A percentile compares a stretch with the other conserved stretches of the same genome.
Evolutionary conservation across 2,329 filamentous ascomycete species (phyloP).

Genomic region (Cladorrhinum sp.): DNA sequence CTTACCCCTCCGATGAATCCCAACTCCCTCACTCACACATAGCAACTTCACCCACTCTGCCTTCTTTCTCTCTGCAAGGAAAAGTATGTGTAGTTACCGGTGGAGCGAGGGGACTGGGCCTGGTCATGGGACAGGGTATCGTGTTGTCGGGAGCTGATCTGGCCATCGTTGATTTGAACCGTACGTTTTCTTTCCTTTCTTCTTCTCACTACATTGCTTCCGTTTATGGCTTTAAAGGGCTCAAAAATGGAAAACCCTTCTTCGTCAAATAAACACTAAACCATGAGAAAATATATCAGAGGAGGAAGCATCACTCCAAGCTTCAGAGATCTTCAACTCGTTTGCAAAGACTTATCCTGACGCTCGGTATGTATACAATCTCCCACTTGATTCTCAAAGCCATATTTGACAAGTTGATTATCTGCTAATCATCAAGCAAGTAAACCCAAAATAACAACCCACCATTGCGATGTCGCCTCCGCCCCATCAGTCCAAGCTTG

Average conservation of each 20-base stretch:
- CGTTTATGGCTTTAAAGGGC: background rate
- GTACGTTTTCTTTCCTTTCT: slow-evolving; percentile 49
- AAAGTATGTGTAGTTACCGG: slow-evolving; percentile 85
- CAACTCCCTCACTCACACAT: slow-evolving; percentile 69
- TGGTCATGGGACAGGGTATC: slow-evolving; percentile 87
- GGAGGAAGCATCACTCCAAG: slow-evolving; percentile 79
- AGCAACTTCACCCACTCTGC: slow-evolving; percentile 68
- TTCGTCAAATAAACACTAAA: too few relatives aligned
- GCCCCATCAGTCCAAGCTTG: slow-evolving; percentile 73
- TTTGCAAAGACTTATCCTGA: slow-evolving; percentile 80
- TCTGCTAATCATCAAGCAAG: slow-evolving; percentile 36
- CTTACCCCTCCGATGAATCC: slow-evolving; percentile 68
- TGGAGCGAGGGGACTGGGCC: slow-evolving; percentile 80
- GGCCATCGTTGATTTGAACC: slow-evolving; percentile 91
- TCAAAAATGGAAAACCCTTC: too few relatives aligned
- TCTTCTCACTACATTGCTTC: background rate
- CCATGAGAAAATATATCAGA: too few relatives aligned
- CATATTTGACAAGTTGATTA: too few relatives aligned
- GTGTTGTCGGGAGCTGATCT: slow-evolving; percentile 85
- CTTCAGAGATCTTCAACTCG: slow-evolving; percentile 66
- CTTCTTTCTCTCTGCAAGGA: slow-evolving; percentile 81
- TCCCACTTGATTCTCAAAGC: background rate
- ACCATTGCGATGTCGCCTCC: slow-evolving; percentile 83
- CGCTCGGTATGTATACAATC: slow-evolving; percentile 38
- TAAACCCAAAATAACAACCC: slow-evolving; percentile 79